Conservation (phyloP, 1,284 basidiomycete species). For the Trichosporon sp. region DNA sequence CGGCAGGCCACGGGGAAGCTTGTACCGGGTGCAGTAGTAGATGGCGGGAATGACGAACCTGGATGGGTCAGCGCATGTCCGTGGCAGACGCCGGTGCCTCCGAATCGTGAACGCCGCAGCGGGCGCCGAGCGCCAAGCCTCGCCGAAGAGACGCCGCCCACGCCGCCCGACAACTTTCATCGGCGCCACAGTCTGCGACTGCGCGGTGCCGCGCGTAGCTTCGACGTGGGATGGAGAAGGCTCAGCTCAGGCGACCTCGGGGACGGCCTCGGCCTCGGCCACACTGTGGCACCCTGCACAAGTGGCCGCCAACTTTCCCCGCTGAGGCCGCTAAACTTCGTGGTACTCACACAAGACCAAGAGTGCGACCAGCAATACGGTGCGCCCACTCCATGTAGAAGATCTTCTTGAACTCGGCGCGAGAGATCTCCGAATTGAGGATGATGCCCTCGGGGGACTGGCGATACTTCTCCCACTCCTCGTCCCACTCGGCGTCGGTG, state of each 20-base stretch:
- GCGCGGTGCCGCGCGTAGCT: neutral
- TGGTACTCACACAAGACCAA: conserved; percentile 58
- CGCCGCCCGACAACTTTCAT: neutral
- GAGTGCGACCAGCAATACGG: conserved; percentile 83
- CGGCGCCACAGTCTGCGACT: no score
- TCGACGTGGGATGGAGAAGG: neutral
- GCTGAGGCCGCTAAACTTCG: no score
- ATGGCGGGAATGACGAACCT: conserved; percentile 72
- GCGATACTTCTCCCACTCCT: conserved; percentile 93
- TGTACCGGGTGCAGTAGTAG: conserved; percentile 69
- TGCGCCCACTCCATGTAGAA: conserved; percentile 99
- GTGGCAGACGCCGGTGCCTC: no score
- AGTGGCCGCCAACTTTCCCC: neutral
- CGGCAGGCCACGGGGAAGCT: conserved; percentile 62
- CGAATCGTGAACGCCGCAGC: neutral
- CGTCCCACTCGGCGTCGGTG: conserved; percentile 71
- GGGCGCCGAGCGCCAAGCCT: neutral
- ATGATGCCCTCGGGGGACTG: conserved; percentile 90
- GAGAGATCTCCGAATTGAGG: conserved; percentile 77
- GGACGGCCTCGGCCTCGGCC: neutral
- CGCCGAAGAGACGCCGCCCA: neutral
- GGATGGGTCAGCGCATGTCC: conserved; percentile 28
- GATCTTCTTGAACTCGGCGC: conserved; percentile 92
- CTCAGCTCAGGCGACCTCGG: neutral
- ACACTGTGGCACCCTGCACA: neutral